phyloP scores from a whole-genome alignment of 2,329 filamentous ascomycete genomes.

The Chrysoporthe puriensis region DNA sequence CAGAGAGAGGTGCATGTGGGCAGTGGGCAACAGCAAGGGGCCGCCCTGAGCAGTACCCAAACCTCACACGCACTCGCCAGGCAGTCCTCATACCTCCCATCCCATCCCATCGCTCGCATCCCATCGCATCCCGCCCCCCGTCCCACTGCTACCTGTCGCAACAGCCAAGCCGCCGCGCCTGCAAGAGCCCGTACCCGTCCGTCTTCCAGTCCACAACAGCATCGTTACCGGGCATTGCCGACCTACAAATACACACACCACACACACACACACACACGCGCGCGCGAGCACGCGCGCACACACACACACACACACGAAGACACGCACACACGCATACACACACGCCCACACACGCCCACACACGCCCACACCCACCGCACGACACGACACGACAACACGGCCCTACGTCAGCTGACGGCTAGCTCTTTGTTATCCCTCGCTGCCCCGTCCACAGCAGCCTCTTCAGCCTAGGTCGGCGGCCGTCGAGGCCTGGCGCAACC shows the following conservation, averaged over 20 bases:
- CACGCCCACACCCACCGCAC: not conserved
- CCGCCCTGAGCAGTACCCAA: slow-evolving; percentile 16
- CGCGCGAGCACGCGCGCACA: not conserved
- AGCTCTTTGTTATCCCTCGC: not conserved
- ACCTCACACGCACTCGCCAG: slow-evolving; percentile 18
- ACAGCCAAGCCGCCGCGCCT: not conserved
- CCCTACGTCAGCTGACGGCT: not conserved
- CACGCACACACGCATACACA: slow-evolving; percentile 6
- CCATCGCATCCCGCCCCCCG: slow-evolving; percentile 11
- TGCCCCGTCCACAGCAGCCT: slow-evolving; percentile 1
- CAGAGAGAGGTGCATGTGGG: not conserved
- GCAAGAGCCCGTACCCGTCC: not conserved
- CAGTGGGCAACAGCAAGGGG: slow-evolving; percentile 24
- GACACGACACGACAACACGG: slow-evolving; percentile 6
- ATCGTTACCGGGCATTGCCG: slow-evolving; percentile 13
- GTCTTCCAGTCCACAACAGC: not conserved
- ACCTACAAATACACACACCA: slow-evolving; percentile 9
- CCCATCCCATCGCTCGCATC: slow-evolving; percentile 10
- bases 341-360: slow-evolving; percentile 5
- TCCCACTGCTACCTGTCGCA: slow-evolving; percentile 15
- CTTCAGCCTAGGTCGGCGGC: slow-evolving; percentile 29
- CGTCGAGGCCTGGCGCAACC: slow-evolving; percentile 31
- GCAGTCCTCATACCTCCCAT: slow-evolving; percentile 12
- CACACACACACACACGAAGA: not conserved
- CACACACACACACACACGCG: not conserved